Percentiles rank a stretch among this genome's conserved stretches.
phyloP scores from a whole-genome alignment of 208 protist species.

The Crithidia bombi region DNA sequence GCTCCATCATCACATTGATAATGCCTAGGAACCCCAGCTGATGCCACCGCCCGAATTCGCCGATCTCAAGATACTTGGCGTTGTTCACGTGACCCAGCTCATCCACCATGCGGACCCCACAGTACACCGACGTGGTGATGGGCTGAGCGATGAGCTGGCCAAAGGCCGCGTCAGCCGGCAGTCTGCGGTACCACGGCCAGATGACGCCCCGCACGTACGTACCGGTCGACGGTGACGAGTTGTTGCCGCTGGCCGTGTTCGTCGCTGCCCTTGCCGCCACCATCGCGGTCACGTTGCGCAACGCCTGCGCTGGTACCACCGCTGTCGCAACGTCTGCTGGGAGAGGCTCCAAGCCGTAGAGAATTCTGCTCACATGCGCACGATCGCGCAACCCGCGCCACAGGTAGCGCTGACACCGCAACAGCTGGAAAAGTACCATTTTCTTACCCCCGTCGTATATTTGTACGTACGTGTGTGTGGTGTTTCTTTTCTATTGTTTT shows the following conservation, averaged over 20 bases:
- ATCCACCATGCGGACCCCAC: constrained; percentile 63
- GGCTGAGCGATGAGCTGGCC: constrained; percentile 23
- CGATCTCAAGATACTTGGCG: constrained; percentile 69
- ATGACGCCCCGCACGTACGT: not conserved
- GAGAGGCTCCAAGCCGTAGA: constrained; percentile 15
- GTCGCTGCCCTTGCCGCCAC: not conserved
- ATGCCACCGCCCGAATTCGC: constrained; percentile 67
- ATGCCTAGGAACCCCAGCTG: constrained; percentile 35
- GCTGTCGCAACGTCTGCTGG: not conserved
- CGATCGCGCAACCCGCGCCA: constrained; percentile 29
- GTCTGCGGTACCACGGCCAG: constrained; percentile 18
- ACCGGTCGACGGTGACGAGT: not conserved
- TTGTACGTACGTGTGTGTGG: not conserved
- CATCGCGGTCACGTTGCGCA: constrained; percentile 9
- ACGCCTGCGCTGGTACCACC: constrained; percentile 6
- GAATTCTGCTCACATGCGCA: constrained; percentile 9
- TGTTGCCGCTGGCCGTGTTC: not conserved
- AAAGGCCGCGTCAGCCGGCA: constrained; percentile 16
- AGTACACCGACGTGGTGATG: constrained; percentile 33
- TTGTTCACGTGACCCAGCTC: constrained; percentile 70
- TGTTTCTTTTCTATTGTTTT: not conserved
- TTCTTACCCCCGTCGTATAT: not conserved
- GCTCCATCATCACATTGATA: not conserved
- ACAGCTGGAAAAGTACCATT: constrained; percentile 15
- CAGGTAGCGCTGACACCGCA: constrained; percentile 25